Evolutionary conservation across 2,329 filamentous ascomycete species (phyloP).

Genomic region (Alternaria infectoria): DNA sequence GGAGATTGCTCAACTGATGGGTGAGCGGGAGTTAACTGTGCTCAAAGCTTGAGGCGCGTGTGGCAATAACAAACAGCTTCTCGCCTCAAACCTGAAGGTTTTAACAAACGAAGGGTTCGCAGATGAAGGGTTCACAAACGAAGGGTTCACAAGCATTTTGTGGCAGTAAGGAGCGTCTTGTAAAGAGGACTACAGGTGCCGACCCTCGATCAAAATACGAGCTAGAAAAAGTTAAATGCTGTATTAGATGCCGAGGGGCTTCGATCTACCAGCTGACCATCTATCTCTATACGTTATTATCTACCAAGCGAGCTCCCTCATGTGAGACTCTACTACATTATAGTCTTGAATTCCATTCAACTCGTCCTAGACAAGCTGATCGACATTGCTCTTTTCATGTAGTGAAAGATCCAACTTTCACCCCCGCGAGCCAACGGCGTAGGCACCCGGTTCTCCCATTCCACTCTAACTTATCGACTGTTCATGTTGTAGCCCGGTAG

Average conservation of each 20-base stretch:
- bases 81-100: neutral
- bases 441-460: too few relatives aligned
- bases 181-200: neutral
- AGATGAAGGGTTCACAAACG: too few relatives aligned
- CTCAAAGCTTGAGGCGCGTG: neutral
- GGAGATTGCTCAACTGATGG: neutral
- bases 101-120: neutral
- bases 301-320: too few relatives aligned
- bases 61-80: neutral
- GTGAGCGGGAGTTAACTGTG: neutral
- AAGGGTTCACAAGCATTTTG: too few relatives aligned
- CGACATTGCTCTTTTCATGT: neutral
- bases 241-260: neutral
- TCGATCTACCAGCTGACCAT: neutral
- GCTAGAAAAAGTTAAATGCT: neutral
- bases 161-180: neutral
- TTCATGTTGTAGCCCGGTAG: neutral
- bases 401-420: neutral
- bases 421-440: too few relatives aligned
- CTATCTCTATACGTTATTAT: neutral
- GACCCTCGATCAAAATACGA: neutral
- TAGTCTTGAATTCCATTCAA: neutral
- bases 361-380: neutral
- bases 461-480: neutral
- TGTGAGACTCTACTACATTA: too few relatives aligned